Evolutionary conservation across 2,329 filamentous ascomycete genomes (phyloP).

Genomic region (Arthrinium phaeospermum): DNA sequence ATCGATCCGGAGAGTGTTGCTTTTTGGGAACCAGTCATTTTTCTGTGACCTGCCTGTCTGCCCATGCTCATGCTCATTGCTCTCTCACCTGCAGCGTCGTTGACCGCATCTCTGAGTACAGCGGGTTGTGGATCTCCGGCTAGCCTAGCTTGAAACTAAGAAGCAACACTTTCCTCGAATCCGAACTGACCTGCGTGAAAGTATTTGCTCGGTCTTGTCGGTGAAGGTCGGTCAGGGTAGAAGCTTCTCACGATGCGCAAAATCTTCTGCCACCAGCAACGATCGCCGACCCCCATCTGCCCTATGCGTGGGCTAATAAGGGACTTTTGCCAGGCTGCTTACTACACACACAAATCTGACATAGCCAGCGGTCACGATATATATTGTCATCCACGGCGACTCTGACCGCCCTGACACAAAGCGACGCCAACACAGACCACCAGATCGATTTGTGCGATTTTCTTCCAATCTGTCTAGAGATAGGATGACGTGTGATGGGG

Average conservation of each 20-base stretch:
- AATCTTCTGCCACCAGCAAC: background rate
- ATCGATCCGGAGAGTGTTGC: background rate
- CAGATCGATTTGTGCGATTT: constrained; percentile 5
- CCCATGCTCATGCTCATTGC: background rate
- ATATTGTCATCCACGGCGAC: background rate
- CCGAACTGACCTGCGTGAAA: background rate
- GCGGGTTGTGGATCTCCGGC: background rate
- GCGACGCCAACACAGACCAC: constrained; percentile 9
- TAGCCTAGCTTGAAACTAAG: background rate
- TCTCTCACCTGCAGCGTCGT: constrained; percentile 1
- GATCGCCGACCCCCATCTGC: too few species aligned
- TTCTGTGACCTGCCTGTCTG: background rate
- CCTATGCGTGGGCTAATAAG: background rate
- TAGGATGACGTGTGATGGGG: constrained; percentile 15
- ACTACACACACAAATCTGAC: background rate
- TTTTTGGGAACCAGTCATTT: background rate
- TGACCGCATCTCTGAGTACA: constrained; percentile 12
- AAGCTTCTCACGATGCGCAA: background rate
- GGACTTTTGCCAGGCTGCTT: background rate
- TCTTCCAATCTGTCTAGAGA: background rate
- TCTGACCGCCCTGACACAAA: background rate
- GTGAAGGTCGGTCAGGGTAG: background rate
- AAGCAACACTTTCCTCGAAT: background rate
- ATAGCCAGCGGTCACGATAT: background rate
- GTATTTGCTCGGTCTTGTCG: background rate